A percentile compares a stretch with the other conserved stretches of the same genome.
phyloP scores from a whole-genome alignment of 108 stramenopile genomes.

The Cyclostephanos invisitatus region DNA sequence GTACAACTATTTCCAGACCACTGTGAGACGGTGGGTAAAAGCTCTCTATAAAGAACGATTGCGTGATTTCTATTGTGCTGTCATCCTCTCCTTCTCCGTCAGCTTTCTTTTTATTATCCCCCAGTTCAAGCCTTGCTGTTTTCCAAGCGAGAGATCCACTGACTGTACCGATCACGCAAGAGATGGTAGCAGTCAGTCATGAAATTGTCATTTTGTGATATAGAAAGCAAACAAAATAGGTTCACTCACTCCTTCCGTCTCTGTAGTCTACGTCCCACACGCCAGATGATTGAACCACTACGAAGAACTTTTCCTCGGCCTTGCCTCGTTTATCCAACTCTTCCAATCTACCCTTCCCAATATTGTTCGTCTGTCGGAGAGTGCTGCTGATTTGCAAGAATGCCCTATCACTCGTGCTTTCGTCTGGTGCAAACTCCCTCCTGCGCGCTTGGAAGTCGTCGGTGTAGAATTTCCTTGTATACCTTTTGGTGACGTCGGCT shows the following conservation, averaged over 20 bases:
- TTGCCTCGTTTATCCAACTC: conserved; percentile 45
- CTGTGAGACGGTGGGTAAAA: conserved; percentile 48
- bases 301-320: conserved; percentile 38
- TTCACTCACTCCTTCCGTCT: conserved; percentile 38
- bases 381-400: conserved; percentile 50
- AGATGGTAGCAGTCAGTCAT: not conserved
- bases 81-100: conserved; percentile 21
- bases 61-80: conserved; percentile 8
- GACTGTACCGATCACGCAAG: conserved; percentile 2
- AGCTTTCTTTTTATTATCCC: conserved; percentile 19
- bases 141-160: conserved; percentile 81
- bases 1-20: conserved; percentile 36
- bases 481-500: conserved; percentile 91
- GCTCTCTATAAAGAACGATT: conserved; percentile 58
- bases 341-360: conserved; percentile 32
- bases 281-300: conserved; percentile 32
- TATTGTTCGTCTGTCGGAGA: conserved; percentile 26
- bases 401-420: conserved; percentile 30
- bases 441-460: conserved; percentile 70
- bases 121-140: conserved; percentile 62
- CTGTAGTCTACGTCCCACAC: conserved; percentile 45
- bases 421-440: conserved; percentile 49
- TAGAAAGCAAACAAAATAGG: not conserved
- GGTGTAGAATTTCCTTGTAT: conserved; percentile 71
- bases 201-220: not conserved